These are phyloP conservation scores for Rhodotorula paludigena DNA, from an alignment of 768 basidiomycete species.

Conservation along the genomic window DNA sequence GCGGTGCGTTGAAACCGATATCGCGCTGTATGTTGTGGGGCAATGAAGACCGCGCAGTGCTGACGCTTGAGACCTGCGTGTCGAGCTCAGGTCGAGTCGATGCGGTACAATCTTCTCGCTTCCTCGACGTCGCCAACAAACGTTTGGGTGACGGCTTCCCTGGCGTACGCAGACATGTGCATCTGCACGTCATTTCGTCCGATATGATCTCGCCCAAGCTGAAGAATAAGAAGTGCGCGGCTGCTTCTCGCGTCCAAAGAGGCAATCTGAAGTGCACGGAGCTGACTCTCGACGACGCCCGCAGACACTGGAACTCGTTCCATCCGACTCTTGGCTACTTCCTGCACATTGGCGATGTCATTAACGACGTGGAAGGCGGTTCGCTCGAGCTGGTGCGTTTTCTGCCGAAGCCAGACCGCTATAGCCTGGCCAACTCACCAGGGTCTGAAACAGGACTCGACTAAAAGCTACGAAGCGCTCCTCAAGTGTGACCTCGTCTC, in stretches of 20 bases:
- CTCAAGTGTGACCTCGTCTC: slow-evolving; percentile 43
- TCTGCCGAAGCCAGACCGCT: too few relatives aligned
- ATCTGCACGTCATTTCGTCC: slow-evolving; percentile 48
- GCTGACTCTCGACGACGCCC: not conserved
- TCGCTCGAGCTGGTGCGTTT: slow-evolving; percentile 5
- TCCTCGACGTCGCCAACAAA: too few relatives aligned
- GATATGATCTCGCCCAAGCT: slow-evolving; percentile 46
- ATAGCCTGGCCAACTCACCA: not conserved
- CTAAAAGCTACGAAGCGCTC: slow-evolving; percentile 35
- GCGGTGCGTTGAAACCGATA: slow-evolving; percentile 22
- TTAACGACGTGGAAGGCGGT: slow-evolving; percentile 27
- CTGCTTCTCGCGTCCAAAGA: too few relatives aligned
- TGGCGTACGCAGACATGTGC: slow-evolving; percentile 26
- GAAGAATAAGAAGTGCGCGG: slow-evolving; percentile 47
- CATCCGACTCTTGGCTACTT: slow-evolving; percentile 48
- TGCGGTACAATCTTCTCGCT: slow-evolving; percentile 40
- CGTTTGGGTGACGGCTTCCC: too few relatives aligned
- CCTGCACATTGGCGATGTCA: slow-evolving; percentile 44
- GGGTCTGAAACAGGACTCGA: not conserved
- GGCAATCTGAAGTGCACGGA: not conserved
- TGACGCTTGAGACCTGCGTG: too few relatives aligned
- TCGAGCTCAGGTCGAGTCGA: slow-evolving; percentile 41
- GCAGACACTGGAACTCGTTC: slow-evolving; percentile 47
- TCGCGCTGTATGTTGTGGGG: not conserved
- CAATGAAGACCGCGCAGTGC: too few relatives aligned